Base-by-base conservation (phyloP, 2,329 filamentous ascomycete genomes). In the Apiospora saccharicola region DNA sequence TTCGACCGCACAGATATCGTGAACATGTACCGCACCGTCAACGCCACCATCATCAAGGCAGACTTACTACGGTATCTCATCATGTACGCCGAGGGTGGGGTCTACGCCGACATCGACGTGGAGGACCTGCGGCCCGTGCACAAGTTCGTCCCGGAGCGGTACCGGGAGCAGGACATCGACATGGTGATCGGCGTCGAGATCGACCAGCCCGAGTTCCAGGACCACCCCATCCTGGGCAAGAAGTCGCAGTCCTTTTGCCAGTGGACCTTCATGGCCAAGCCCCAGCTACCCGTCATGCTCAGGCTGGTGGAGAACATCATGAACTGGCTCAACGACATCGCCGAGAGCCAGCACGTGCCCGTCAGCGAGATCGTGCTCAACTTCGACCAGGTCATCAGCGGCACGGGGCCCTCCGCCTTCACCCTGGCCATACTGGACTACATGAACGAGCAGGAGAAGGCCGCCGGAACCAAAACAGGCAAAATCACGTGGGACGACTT, bases 181-280 rank as follows among this genome's bases (percentile, higher is more conserved):
- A 89, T 93, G 85, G 89, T 94, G 26, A 88, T 93, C 37, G 90
- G 91, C 19, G 85, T 94, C 0, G 92, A 94, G 79, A 91, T 93
- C 72, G 92, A 93, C 77, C 88, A 93, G 80, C 91, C 91, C 0
- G 86, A 89, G 12, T 93, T 90, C 81, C 83, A 82, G 24, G 81
- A 90, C 69, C 91, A 93, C 78, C 86, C 89, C 1, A 90, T 93
- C 44, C 84, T 93, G 0, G 91, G 92, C 19, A 86, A 86, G 68
- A 93, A 93, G 81, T 93, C 89, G 49, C 85, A 86, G 75, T 93
- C 91, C 0, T 93, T 94, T 79, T 93, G 91, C 79, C 92, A 93
- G 78, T 94, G 92, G 92, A 93, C 92, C 0, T 92, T 93, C 77
- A 91, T 92, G 83, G 89, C 89, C 76, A 92, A 93, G 78, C 91